Percentiles rank a stretch among this genome's conserved stretches.
Conservation (phyloP, 1,284 basidiomycete genomes). For the Ceratobasidium theobromae region DNA sequence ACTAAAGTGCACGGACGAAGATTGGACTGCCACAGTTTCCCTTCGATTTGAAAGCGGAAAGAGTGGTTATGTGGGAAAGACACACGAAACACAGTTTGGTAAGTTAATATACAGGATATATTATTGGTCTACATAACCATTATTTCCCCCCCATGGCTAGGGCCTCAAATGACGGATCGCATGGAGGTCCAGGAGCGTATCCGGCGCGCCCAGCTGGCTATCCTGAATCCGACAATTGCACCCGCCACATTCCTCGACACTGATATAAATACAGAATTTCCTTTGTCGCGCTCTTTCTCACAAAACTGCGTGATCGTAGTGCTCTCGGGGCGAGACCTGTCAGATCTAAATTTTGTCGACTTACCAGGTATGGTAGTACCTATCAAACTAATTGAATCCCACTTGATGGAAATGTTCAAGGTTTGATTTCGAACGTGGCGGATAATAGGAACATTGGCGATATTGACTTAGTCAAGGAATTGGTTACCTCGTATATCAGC, state of each 20-base stretch:
- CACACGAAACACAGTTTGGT: slow-evolving; percentile 25
- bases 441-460: slow-evolving; percentile 54
- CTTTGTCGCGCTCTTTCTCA: slow-evolving; percentile 50
- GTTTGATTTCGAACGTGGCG: slow-evolving; percentile 64
- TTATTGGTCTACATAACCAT: too few relatives aligned
- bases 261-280: slow-evolving; percentile 43
- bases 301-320: slow-evolving; percentile 63
- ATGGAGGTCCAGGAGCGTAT: slow-evolving; percentile 35
- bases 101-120: background rate
- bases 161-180: slow-evolving; percentile 34
- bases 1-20: slow-evolving; percentile 29
- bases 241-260: slow-evolving; percentile 46
- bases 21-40: slow-evolving; percentile 38
- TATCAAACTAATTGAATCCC: too few relatives aligned
- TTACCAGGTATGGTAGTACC: slow-evolving; percentile 57
- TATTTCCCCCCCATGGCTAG: slow-evolving; percentile 32
- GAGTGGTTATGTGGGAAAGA: slow-evolving; percentile 35
- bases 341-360: slow-evolving; percentile 71
- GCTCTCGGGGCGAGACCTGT: slow-evolving; percentile 64
- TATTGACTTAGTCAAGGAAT: slow-evolving; percentile 60
- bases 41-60: slow-evolving; percentile 39
- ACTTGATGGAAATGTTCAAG: too few relatives aligned
- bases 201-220: slow-evolving; percentile 64
- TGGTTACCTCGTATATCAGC: slow-evolving; percentile 62
- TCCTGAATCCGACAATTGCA: slow-evolving; percentile 59